These are phyloP conservation scores for Candida buenavistaensis DNA, from an alignment of 1,139 yeast genomes.

Conservation along the genomic window DNA sequence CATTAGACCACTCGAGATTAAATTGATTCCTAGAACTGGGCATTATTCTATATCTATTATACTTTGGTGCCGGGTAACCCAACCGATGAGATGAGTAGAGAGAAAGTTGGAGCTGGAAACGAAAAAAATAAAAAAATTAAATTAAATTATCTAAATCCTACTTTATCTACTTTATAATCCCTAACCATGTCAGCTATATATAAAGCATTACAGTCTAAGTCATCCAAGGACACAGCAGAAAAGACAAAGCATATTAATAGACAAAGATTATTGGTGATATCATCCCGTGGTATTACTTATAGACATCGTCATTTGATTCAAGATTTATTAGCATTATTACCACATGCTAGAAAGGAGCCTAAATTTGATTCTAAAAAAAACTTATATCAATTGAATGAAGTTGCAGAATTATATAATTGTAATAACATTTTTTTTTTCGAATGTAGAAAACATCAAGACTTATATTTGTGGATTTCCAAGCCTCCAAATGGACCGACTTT, in stretches of 20 bases:
- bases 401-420: conserved; percentile 96
- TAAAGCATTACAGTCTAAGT: conserved; percentile 64
- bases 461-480: conserved; percentile 91
- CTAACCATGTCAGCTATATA: conserved; percentile 60
- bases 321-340: conserved; percentile 77
- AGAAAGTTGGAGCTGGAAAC: too few species aligned
- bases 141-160: not conserved
- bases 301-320: conserved; percentile 93
- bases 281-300: conserved; percentile 91
- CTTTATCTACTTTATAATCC: not conserved
- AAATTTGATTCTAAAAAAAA: conserved; percentile 93
- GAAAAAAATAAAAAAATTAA: not conserved
- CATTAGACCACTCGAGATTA: too few species aligned
- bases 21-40: too few species aligned
- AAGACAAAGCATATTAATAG: conserved; percentile 63
- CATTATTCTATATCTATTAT: too few species aligned
- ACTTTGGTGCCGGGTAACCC: too few species aligned
- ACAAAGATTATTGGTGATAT: conserved; percentile 81
- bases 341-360: conserved; percentile 96
- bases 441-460: conserved; percentile 94
- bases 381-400: conserved; percentile 84
- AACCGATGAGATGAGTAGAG: not conserved
- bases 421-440: conserved; percentile 93
- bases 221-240: conserved; percentile 44
- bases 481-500: conserved; percentile 98